Conservation (phyloP, 768 basidiomycete species). For the Phlegmacium glaucopus region DNA sequence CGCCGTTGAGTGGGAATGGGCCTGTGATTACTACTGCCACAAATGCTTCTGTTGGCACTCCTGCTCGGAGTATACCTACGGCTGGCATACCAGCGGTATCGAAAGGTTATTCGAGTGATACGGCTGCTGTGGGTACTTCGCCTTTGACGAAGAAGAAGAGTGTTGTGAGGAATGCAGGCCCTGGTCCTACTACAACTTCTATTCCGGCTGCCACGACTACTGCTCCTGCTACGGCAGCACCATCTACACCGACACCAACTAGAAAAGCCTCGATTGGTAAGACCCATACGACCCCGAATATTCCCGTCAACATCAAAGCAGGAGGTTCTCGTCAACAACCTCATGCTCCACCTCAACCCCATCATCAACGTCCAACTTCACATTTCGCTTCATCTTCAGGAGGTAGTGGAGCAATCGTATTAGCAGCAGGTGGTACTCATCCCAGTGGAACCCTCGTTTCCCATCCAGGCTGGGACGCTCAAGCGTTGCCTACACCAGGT, state of each 20-base stretch:
- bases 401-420: slow-evolving; percentile 7
- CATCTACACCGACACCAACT: neutral
- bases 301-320: no score
- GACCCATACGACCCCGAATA: neutral
- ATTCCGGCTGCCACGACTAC: neutral
- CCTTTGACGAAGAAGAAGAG: slow-evolving; percentile 16
- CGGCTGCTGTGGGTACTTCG: slow-evolving; percentile 5
- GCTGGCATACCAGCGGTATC: neutral
- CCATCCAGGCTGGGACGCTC: slow-evolving; percentile 19
- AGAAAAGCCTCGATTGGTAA: neutral
- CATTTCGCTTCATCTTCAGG: neutral
- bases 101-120: slow-evolving; percentile 16
- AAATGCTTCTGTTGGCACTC: neutral
- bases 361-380: neutral
- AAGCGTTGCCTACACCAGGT: slow-evolving; percentile 3
- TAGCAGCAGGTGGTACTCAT: slow-evolving; percentile 17
- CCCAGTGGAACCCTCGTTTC: slow-evolving; percentile 19
- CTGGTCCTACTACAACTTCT: neutral
- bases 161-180: slow-evolving; percentile 12
- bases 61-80: neutral
- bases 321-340: neutral
- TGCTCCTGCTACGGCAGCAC: neutral
- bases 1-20: neutral
- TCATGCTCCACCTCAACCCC: neutral
- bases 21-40: neutral